Evolutionary conservation across 768 basidiomycete genomes (phyloP), one percentile per base, ranked within the genome.

Genomic region (Myochromella boudieri): DNA sequence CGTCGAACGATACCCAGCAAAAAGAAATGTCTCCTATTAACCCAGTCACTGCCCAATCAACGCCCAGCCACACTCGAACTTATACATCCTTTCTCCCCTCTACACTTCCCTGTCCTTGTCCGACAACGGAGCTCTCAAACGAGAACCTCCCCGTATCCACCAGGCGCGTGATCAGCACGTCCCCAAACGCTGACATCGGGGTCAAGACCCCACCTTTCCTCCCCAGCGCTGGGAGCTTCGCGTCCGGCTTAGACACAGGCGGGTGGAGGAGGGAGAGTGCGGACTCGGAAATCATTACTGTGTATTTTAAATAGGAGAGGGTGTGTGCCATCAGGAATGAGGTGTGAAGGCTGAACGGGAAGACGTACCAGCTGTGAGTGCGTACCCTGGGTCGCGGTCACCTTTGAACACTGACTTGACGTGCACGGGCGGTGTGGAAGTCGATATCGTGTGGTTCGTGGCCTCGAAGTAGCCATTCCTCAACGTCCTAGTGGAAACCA

Each of bases 101-200:
- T 8, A n/a, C 32, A 7, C 21, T 14, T 1, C 28, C 57, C 18
- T 60, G 14, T 3, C 27, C 56, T 25, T 60, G 52, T 12, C 51
- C 61, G 29, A 81, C 49, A 20, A 85, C 62, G 32, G 69, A 68
- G 53, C 75, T 83, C 26, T 76, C 74, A 53, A 88, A 79, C 44
- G 76, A 65, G 42, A 91, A 77, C 41, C 66, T 62, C 0, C 80
- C 83, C 6, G 75, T 80, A 17, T 66, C 69, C 49, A 78, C 74
- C 51, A 97, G 62, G 15, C 94, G 74, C 53, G 79, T 75, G 27
- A 93, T 68, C 28, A 95, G 64, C 6, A 81, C 78, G 49, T 88
- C 81, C 12, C 93, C 94, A 46, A 95, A 76, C 1, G 89, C 94
- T 3, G 80, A 82, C 65, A 85, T 80, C 0, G 94, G 85, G 1